Evolutionary conservation across 306 rosid genomes (phyloP), one percentile per base, ranked within the genome.

Genomic region (Ceratonia siliqua): DNA sequence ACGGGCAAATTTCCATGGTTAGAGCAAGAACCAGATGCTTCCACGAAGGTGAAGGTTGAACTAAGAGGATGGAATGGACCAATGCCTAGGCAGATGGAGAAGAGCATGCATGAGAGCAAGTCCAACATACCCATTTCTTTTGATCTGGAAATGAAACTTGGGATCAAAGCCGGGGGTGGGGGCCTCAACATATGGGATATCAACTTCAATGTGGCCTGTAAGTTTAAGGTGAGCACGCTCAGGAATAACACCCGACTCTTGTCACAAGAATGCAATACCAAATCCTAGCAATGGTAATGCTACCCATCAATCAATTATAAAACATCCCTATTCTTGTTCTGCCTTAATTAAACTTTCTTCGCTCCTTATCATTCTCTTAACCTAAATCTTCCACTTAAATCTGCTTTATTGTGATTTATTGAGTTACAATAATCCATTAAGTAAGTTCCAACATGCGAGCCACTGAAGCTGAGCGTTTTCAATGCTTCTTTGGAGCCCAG

Each of bases 191-290:
- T 66, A 2, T 85, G 90, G 94, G 18, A 5, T 11, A 61, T 74
- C 72, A 30, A 68, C 6, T 28, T 73, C 4, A 10, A 76, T 5
- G 86, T 88, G 5, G 75, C 3, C 15, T 91, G 96, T 58, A n/a
- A 52, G 0, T 36, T 88, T 70, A 18, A 62, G 83, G 82, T 83
- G 5, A 71, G 5, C 21, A 28, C 27, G 14, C 70, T 82, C 18
- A 50, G 67, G 38, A 48, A 22, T 1, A 18, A 59, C 12, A 20
- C 82, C 0, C 3, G 9, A 14, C 21, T 86, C 18, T 71, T 70
- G 50, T 81, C 87, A 1, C 79, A 87, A 39, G 0, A 20, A 8
- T 90, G 96, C 53, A 1, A 59, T 1, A 18, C 78, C 4, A 2
- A 49, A 10, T 87, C 78, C 56, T 78, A 38, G 21, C 58, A 59